Base-by-base conservation (phyloP, 2,329 filamentous ascomycete genomes). In the Knoxdaviesia capensis region DNA sequence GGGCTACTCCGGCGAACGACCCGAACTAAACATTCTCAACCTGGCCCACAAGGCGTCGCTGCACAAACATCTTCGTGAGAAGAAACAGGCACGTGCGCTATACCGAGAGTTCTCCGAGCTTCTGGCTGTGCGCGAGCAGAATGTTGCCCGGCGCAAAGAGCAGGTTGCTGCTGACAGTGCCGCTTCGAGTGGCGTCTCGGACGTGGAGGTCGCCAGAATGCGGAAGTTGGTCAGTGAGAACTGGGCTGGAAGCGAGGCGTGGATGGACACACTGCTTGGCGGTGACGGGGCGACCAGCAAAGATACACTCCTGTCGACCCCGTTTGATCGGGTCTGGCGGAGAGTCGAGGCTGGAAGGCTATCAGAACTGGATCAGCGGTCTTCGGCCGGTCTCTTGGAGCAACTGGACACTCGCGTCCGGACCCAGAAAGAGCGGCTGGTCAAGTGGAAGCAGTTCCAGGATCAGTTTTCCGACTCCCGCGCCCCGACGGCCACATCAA, bases 171-270 rank as follows among this genome's bases (percentile, higher is more conserved):
- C 49, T 4, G 42, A 50, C 1, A 46, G 47, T 2, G 47, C 48
- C 20, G 20, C 20, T 0, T 47, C 53, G 10, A 53, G 56, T 9
- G 53, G 58, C 30, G 47, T 65, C 6, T 56, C 66, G 0, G 59
- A 65, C 7, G 58, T 65, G 35, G 54, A 59, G 4, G 64, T 60
- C 38, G 49, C 56, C 0, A 61, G 71, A 35, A 60, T 84, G 44
- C 68, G 77, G 49, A 71, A 69, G 36, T 65, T 69, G 3, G 60
- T 86, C 31, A 66, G 69, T 34, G 75, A 77, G 46, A 83, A 85
- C 49, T 94, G 86, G 86, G 66, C 81, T 9, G 86, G 84, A 2
- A 74, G 78, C 51, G 71, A 78, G 45, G 69, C 73, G 43, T 88
- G 85, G 78, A 68, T 83, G 50, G 70, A 83, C 39, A 65, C 73